phyloP scores from a whole-genome alignment of 768 basidiomycete species.

The Boletus bicolor region DNA sequence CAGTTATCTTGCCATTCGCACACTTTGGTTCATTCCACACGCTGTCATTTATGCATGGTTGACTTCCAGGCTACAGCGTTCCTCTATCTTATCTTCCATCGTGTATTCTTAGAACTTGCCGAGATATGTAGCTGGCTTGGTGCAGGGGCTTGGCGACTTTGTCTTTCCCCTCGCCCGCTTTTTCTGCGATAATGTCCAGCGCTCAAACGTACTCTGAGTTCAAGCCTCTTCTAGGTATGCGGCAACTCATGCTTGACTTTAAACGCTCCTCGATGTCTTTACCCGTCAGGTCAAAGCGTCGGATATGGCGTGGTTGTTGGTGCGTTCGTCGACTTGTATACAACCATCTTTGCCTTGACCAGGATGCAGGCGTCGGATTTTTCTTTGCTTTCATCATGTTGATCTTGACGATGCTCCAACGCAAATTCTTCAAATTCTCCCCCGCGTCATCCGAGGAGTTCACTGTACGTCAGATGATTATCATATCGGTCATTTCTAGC shows the following conservation, averaged over 20 bases:
- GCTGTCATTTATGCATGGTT: background rate
- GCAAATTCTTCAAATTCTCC: conserved; percentile 44
- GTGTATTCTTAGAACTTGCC: conserved; percentile 1
- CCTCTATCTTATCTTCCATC: conserved; percentile 3
- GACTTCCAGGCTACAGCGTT: background rate
- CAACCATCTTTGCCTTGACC: background rate
- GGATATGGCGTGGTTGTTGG: conserved; percentile 51
- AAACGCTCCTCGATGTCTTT: background rate
- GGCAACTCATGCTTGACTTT: background rate
- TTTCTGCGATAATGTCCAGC: conserved; percentile 13
- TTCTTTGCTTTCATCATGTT: conserved; percentile 50
- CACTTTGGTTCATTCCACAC: background rate
- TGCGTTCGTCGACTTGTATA: conserved; percentile 16
- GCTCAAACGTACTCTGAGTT: conserved; percentile 33
- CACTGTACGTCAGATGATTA: conserved; percentile 29
- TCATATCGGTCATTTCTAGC: background rate
- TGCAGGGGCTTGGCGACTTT: background rate
- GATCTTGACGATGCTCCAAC: conserved; percentile 43
- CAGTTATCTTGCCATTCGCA: conserved; percentile 2
- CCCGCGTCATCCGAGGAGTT: conserved; percentile 48
- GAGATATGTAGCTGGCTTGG: conserved; percentile 1
- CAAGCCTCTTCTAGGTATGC: conserved; percentile 39
- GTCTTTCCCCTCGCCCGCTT: background rate
- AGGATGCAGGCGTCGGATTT: conserved; percentile 42
- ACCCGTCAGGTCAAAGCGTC: conserved; percentile 40